Evolutionary conservation across 1,284 basidiomycete species (phyloP).

Genomic region (Moesziomyces antarcticus): DNA sequence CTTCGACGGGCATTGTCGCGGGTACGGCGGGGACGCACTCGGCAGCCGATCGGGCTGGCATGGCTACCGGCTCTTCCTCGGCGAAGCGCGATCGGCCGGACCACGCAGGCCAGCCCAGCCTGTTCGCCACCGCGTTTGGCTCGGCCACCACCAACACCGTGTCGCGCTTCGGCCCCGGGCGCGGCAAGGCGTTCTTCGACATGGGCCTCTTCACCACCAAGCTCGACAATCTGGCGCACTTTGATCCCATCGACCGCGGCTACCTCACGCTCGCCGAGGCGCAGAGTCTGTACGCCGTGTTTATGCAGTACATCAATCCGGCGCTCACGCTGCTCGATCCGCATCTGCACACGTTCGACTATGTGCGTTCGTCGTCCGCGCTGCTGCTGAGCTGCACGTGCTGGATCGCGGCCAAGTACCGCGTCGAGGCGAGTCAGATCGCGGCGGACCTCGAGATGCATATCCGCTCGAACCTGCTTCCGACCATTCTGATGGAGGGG

Average conservation of each 20-base stretch:
- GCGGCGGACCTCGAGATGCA: constrained; percentile 40
- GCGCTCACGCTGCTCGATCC: constrained; percentile 53
- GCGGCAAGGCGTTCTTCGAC: constrained; percentile 47
- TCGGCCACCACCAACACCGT: constrained; percentile 28
- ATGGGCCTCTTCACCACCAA: constrained; percentile 44
- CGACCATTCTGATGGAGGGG: constrained; percentile 46
- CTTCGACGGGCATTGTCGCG: too few species aligned
- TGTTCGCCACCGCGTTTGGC: constrained; percentile 25
- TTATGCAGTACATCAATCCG: constrained; percentile 48
- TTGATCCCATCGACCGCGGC: constrained; percentile 49
- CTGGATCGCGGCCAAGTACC: constrained; percentile 49
- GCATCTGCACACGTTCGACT: constrained; percentile 49
- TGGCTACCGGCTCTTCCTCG: not conserved
- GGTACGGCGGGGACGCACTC: too few species aligned
- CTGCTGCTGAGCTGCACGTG: constrained; percentile 44
- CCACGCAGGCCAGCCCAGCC: constrained; percentile 12
- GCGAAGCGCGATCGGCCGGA: not conserved
- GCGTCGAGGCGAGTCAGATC: constrained; percentile 31
- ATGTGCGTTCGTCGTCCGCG: constrained; percentile 42
- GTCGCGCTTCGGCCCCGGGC: constrained; percentile 36
- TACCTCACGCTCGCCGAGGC: constrained; percentile 42
- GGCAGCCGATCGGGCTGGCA: too few species aligned
- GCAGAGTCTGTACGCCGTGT: constrained; percentile 31
- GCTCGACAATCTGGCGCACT: constrained; percentile 36
- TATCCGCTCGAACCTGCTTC: constrained; percentile 30